These are phyloP conservation scores for Teunomyces barrocoloradensis DNA, from an alignment of 805 yeast genomes.

Conservation along the genomic window DNA sequence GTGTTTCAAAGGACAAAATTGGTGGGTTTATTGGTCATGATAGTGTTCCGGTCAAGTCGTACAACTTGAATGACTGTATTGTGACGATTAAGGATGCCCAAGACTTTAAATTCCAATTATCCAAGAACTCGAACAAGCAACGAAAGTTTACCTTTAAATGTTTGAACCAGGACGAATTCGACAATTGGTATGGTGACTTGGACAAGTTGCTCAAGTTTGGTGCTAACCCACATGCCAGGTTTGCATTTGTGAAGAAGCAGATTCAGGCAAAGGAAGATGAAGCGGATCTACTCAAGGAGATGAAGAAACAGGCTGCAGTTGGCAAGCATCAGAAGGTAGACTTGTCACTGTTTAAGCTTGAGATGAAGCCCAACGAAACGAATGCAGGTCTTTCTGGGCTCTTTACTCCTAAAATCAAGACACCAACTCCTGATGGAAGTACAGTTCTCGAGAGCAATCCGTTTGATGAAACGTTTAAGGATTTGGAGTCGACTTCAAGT, in stretches of 20 bases:
- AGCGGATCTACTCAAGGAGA: conserved; percentile 6
- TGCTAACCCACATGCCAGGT: conserved; percentile 46
- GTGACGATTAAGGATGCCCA: conserved; percentile 32
- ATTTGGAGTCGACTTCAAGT: background rate
- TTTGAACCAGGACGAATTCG: conserved; percentile 41
- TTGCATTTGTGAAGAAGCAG: conserved; percentile 44
- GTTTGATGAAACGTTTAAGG: conserved; percentile 30
- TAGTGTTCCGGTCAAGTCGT: conserved; percentile 39
- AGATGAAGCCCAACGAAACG: conserved; percentile 1
- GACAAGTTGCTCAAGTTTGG: conserved; percentile 49
- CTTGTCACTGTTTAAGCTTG: background rate
- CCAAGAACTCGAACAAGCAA: conserved; percentile 23
- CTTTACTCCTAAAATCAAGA: conserved; percentile 35
- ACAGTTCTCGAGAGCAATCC: conserved; percentile 39
- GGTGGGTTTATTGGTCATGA: conserved; percentile 42
- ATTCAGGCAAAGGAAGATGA: conserved; percentile 23
- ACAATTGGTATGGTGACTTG: conserved; percentile 56
- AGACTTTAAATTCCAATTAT: conserved; percentile 33
- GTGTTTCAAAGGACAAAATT: conserved; percentile 29
- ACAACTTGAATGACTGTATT: conserved; percentile 38
- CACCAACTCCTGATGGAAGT: conserved; percentile 38
- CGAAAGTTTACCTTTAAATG: conserved; percentile 45
- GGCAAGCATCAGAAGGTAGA: background rate
- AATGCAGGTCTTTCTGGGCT: conserved; percentile 29
- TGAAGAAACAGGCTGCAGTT: background rate